Percentiles rank a stretch among this genome's conserved stretches.
Conservation (phyloP, 1,284 basidiomycete genomes). For the Trametes versicolor region DNA sequence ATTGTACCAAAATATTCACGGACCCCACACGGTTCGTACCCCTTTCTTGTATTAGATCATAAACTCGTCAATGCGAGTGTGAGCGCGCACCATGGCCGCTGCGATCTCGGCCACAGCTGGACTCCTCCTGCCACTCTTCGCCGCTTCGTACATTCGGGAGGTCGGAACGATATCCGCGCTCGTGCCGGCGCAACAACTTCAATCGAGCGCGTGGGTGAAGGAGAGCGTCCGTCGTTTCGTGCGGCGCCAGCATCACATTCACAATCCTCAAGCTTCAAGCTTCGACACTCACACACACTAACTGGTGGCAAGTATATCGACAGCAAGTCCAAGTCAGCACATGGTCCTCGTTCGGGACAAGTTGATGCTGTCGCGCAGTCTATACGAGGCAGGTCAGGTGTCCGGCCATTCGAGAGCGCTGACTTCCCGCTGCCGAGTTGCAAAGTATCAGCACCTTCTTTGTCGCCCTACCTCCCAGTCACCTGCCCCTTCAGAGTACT, state of each 20-base stretch:
- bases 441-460: neutral
- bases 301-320: neutral
- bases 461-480: constrained; percentile 6
- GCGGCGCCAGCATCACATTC: neutral
- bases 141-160: neutral
- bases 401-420: neutral
- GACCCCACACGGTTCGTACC: constrained; percentile 19
- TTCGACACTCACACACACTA: no score
- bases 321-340: neutral
- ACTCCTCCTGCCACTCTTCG: neutral
- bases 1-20: constrained; percentile 28
- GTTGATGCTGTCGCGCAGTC: neutral
- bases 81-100: neutral
- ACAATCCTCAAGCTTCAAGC: neutral
- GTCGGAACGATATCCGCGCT: constrained; percentile 11
- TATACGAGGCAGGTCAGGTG: neutral
- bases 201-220: neutral
- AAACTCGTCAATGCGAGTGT: constrained; percentile 1
- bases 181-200: neutral
- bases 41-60: constrained; percentile 29
- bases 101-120: constrained; percentile 3
- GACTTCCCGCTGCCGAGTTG: neutral
- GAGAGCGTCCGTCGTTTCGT: neutral
- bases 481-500: constrained; percentile 8
- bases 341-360: no score